Evolutionary conservation across 202 grass and related monocot species (phyloP), one percentile per base, ranked within the genome.

Genomic region (Zoysia matrella): DNA sequence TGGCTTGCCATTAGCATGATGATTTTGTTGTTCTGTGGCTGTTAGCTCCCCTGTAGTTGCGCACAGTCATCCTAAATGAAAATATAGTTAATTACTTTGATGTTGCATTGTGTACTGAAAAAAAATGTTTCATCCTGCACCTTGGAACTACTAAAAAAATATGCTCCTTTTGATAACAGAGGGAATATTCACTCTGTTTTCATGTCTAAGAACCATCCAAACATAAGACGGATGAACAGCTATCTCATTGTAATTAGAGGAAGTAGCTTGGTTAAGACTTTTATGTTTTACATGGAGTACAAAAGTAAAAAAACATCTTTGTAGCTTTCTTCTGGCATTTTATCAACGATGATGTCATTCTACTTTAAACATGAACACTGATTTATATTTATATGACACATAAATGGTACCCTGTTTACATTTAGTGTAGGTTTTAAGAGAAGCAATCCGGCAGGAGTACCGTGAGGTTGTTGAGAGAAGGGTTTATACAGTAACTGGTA

Each of bases 401-500:
- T 77, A 79, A 78, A 8, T 77, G 18, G 67, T 73, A 83, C 5
- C 39, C 14, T 89, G 48, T 69, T 81, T 67, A 66, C n/a, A 13
- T 85, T 81, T 77, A 68, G 52, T 91, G 67, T 84, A 99, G 96
- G 85, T 88, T 85, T 75, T 95, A 77, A 90, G 96, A 81, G 93
- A 94, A 90, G 84, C 89, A 69, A 99, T 99, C 68, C 79, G 90
- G 68, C 91, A 87, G 79, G 96, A 99, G 67, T 94, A 99, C 9
- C 75, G 89, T 5, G 91, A 96, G 56, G 96, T 99, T 69, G 89
- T 99, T 67, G 93, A 99, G 85, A 96, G 96, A 90, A 89, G 96
- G 78, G 87, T 99, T 68, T 96, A 86, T 75, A 99, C 96, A 79
- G 91, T 99, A 60, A 96, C 96, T 51, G 96, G 96, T 68, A 94